phyloP scores from a whole-genome alignment of 495 filamentous ascomycete species.

The Terfezia claveryi region DNA sequence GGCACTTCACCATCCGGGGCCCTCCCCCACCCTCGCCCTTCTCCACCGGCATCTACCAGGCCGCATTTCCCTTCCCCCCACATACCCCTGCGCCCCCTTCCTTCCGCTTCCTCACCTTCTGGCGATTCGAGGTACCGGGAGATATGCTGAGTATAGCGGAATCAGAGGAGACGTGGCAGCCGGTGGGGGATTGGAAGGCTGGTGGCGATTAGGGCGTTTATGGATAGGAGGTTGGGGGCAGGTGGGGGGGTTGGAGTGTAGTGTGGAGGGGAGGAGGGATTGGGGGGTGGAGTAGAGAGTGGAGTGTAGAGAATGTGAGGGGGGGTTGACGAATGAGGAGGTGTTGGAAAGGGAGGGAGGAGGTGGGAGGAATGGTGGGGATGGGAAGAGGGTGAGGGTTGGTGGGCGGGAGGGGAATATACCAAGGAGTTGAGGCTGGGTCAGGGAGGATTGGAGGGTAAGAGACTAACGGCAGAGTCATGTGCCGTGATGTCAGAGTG shows the following conservation, averaged over 20 bases:
- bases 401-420: constrained; percentile 28
- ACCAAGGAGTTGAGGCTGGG: constrained; percentile 36
- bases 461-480: not conserved
- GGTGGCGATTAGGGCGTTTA: constrained; percentile 46
- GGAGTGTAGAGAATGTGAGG: constrained; percentile 41
- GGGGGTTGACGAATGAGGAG: constrained; percentile 41
- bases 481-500: not conserved
- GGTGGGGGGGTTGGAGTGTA: constrained; percentile 67
- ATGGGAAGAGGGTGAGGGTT: constrained; percentile 28
- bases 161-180: constrained; percentile 98
- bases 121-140: constrained; percentile 94
- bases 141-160: constrained; percentile 83
- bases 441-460: constrained; percentile 28
- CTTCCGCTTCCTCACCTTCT: constrained; percentile 77
- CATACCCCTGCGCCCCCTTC: constrained; percentile 73
- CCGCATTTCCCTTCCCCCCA: constrained; percentile 69
- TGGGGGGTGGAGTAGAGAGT: constrained; percentile 37
- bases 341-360: constrained; percentile 44
- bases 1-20: constrained; percentile 95
- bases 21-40: constrained; percentile 60
- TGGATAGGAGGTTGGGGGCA: constrained; percentile 58
- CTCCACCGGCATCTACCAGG: constrained; percentile 76
- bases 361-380: constrained; percentile 29
- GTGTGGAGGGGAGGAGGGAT: constrained; percentile 35
- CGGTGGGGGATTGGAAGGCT: constrained; percentile 87